These are phyloP conservation scores for Pisolithus marmoratus DNA, from an alignment of 768 basidiomycete species.

Conservation along the genomic window DNA sequence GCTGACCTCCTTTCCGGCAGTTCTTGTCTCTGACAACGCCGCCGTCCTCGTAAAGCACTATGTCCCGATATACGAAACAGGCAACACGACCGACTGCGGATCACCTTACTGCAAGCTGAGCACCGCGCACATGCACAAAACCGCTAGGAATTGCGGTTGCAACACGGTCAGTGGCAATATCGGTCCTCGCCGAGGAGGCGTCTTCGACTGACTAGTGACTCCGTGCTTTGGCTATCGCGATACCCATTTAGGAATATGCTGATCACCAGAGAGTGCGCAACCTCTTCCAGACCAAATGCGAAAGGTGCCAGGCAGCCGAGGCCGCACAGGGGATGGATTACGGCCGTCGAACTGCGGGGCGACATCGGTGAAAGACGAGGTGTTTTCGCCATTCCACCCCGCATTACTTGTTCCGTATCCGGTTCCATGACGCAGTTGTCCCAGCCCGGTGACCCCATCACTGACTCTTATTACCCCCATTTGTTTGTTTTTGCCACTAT, in stretches of 20 bases:
- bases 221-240: neutral
- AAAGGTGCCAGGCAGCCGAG: constrained; percentile 40
- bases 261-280: constrained; percentile 56
- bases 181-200: neutral
- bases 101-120: constrained; percentile 48
- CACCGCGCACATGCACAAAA: constrained; percentile 52
- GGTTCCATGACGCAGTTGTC: too few relatives aligned
- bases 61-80: constrained; percentile 56
- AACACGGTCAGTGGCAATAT: constrained; percentile 28
- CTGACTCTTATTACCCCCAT: too few relatives aligned
- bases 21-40: neutral
- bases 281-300: constrained; percentile 63
- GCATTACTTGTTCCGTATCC: too few relatives aligned
- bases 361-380: constrained; percentile 10
- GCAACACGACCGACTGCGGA: constrained; percentile 51
- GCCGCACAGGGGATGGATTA: constrained; percentile 21
- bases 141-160: constrained; percentile 54
- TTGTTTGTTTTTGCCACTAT: too few relatives aligned
- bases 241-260: constrained; percentile 26
- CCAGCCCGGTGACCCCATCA: too few relatives aligned
- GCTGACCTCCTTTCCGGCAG: neutral
- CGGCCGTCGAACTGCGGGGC: constrained; percentile 24
- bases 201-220: neutral
- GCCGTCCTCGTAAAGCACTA: constrained; percentile 46
- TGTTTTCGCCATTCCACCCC: too few relatives aligned